phyloP scores from a whole-genome alignment of 1,139 yeast species.

The Debaryomycetaceae sp. region DNA sequence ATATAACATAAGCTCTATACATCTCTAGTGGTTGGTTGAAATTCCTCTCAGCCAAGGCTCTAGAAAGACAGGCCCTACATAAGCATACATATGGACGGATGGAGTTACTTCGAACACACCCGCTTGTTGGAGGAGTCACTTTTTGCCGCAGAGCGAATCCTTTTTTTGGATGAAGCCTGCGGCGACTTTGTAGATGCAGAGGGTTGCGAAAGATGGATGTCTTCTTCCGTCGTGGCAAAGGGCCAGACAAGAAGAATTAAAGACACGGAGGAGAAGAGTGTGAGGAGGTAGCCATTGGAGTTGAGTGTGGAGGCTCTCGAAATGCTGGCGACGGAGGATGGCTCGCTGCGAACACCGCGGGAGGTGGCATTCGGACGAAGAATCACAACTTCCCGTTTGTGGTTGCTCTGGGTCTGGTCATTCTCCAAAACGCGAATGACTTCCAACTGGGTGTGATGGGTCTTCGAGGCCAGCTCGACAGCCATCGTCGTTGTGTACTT shows the following conservation, averaged over 20 bases:
- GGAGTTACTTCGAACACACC: neutral
- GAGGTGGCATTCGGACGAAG: neutral
- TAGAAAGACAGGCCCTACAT: neutral
- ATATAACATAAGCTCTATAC: neutral
- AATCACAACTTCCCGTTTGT: neutral
- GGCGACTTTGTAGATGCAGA: neutral
- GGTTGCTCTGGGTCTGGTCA: neutral
- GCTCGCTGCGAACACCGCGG: too few species aligned
- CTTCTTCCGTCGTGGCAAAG: neutral
- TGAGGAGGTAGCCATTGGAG: neutral
- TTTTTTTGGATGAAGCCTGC: neutral
- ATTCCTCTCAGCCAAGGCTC: neutral
- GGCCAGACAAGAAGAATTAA: neutral
- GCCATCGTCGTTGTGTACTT: constrained; percentile 4
- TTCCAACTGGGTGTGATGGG: constrained; percentile 3
- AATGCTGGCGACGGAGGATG: neutral
- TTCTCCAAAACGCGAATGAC: constrained; percentile 2
- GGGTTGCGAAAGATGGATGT: neutral
- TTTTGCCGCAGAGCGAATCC: neutral
- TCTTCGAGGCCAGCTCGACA: constrained; percentile 1
- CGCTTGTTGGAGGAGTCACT: neutral
- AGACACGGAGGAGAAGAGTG: neutral
- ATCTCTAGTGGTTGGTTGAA: neutral
- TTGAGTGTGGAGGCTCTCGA: neutral
- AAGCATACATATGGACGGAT: neutral